These are phyloP conservation scores for Chrysosporium keratinophilum DNA, from an alignment of 2,329 filamentous ascomycete genomes.

Conservation along the genomic window DNA sequence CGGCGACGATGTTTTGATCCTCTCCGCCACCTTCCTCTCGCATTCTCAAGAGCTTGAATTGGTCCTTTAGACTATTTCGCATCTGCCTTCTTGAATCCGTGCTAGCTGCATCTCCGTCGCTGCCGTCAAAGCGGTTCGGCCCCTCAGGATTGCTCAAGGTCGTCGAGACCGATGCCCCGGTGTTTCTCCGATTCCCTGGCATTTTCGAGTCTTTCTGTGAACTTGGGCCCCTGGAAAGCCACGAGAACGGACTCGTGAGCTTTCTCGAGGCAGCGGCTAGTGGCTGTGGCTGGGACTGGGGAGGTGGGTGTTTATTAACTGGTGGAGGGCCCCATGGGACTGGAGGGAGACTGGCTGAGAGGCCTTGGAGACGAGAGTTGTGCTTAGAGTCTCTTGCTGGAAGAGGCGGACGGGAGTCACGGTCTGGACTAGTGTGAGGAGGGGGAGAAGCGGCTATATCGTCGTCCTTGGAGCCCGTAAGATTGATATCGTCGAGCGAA, in stretches of 20 bases:
- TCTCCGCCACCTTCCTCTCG: slow-evolving; percentile 59
- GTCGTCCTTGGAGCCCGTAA: slow-evolving; percentile 50
- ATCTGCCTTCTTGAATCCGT: slow-evolving; percentile 40
- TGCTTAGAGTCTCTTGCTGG: slow-evolving; percentile 29
- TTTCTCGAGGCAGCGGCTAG: slow-evolving; percentile 49
- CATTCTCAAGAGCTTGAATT: slow-evolving; percentile 67
- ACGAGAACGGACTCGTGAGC: slow-evolving; percentile 77
- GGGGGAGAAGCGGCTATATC: slow-evolving; percentile 3
- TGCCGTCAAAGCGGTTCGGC: slow-evolving; percentile 60
- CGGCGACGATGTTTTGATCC: slow-evolving; percentile 44
- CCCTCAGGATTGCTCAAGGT: slow-evolving; percentile 71
- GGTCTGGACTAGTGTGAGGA: slow-evolving; percentile 8
- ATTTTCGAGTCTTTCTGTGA: slow-evolving; percentile 47
- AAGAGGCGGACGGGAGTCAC: slow-evolving; percentile 21
- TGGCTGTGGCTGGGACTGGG: slow-evolving; percentile 32
- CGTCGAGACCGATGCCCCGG: slow-evolving; percentile 68
- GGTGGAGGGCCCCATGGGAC: slow-evolving; percentile 60
- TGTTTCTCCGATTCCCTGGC: slow-evolving; percentile 56
- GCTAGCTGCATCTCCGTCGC: slow-evolving; percentile 45
- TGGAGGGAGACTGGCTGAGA: slow-evolving; percentile 61
- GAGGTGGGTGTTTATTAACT: slow-evolving; percentile 28
- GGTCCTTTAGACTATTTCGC: slow-evolving; percentile 60
- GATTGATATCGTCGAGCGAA: slow-evolving; percentile 56
- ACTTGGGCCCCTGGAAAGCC: slow-evolving; percentile 60
- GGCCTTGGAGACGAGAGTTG: slow-evolving; percentile 41